Evolutionary conservation across 306 rosid species (phyloP).

Genomic region (Lathyrus tuberosus): DNA sequence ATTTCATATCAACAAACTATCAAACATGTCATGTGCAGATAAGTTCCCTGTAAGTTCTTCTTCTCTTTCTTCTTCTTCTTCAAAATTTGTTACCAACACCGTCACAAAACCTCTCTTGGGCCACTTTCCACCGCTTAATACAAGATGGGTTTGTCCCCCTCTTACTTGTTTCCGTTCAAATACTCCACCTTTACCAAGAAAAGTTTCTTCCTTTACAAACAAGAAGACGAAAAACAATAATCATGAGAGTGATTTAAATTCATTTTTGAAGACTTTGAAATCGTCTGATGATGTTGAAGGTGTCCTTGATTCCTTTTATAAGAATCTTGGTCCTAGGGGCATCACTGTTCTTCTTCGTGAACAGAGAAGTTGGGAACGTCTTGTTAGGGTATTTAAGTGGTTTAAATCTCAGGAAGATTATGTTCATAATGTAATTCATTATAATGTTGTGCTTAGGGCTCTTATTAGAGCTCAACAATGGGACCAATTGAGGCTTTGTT

Average conservation of each 20-base stretch:
- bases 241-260: constrained; percentile 53
- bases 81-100: neutral
- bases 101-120: constrained; percentile 30
- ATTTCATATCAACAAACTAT: neutral
- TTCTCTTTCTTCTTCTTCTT: constrained; percentile 30
- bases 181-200: constrained; percentile 40
- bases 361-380: constrained; percentile 68
- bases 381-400: constrained; percentile 67
- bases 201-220: constrained; percentile 33
- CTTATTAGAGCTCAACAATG: constrained; percentile 82
- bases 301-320: constrained; percentile 52
- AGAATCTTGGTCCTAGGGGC: constrained; percentile 55
- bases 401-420: constrained; percentile 62
- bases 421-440: constrained; percentile 81
- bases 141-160: constrained; percentile 23
- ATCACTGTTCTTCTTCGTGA: constrained; percentile 73
- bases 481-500: constrained; percentile 76
- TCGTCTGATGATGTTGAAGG: constrained; percentile 45
- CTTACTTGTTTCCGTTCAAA: constrained; percentile 50
- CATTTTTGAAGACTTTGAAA: constrained; percentile 55
- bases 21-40: constrained; percentile 43
- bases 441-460: constrained; percentile 76
- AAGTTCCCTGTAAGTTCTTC: constrained; percentile 31
- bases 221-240: constrained; percentile 56
- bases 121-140: constrained; percentile 9